A percentile compares a stretch with the other conserved stretches of the same genome.
These are phyloP conservation scores for Aspergillus jensenii DNA, from an alignment of 2,329 filamentous ascomycete species.

Conservation along the genomic window DNA sequence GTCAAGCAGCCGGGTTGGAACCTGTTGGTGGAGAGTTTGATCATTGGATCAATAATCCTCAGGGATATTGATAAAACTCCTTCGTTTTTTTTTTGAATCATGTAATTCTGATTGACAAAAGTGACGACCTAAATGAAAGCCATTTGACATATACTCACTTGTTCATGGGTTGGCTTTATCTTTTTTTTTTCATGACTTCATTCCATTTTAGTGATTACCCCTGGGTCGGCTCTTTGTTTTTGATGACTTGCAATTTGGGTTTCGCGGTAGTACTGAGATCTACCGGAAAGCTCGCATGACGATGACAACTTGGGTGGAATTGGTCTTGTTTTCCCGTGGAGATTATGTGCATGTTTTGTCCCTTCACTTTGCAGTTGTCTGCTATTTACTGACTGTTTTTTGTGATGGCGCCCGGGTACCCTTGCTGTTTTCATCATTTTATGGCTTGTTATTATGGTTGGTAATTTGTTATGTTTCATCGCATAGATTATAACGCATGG, in stretches of 20 bases:
- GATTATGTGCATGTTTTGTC: too few relatives aligned
- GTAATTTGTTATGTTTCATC: background rate
- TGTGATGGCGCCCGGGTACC: background rate
- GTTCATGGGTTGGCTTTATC: slow-evolving; percentile 1
- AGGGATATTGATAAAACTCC: slow-evolving; percentile 12
- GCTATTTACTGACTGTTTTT: too few relatives aligned
- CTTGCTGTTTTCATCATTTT: slow-evolving; percentile 3
- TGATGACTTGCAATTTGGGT: background rate
- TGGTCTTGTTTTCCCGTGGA: too few relatives aligned
- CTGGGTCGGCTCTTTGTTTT: background rate
- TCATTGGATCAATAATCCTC: slow-evolving; percentile 42
- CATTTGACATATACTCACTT: background rate
- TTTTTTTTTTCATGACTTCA: background rate
- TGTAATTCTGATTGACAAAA: slow-evolving; percentile 12
- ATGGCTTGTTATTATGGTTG: background rate
- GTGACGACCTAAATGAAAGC: slow-evolving; percentile 10
- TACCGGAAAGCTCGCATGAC: too few relatives aligned
- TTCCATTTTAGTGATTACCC: too few relatives aligned
- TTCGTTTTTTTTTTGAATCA: background rate
- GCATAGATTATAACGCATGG: slow-evolving; percentile 10
- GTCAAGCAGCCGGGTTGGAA: slow-evolving; percentile 34
- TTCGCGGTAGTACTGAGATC: too few relatives aligned
- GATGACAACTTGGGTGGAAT: too few relatives aligned
- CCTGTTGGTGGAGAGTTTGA: slow-evolving; percentile 48
- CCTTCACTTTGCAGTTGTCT: too few relatives aligned